phyloP scores from a whole-genome alignment of 495 filamentous ascomycete genomes.

The Opeltia flavorubescens region DNA sequence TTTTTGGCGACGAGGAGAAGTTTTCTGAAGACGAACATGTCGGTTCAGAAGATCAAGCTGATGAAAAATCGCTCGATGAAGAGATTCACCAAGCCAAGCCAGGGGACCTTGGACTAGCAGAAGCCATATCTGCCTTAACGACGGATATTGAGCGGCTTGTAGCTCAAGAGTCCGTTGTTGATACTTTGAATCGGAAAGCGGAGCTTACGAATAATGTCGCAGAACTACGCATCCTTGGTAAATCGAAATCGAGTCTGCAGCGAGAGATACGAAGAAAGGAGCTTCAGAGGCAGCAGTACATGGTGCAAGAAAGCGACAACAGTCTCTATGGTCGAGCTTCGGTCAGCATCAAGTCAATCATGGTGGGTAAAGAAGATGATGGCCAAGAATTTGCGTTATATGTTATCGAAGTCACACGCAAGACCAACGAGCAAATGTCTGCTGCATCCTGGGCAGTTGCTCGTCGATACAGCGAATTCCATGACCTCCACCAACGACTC shows the following conservation, averaged over 20 bases:
- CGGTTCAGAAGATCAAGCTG: constrained; percentile 46
- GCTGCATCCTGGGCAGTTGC: constrained; percentile 70
- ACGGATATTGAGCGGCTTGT: constrained; percentile 79
- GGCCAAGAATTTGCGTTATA: constrained; percentile 91
- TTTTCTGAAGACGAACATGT: constrained; percentile 76
- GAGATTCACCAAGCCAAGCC: constrained; percentile 91
- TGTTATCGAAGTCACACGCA: constrained; percentile 77
- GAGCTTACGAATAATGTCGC: constrained; percentile 94
- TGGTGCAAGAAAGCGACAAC: constrained; percentile 95
- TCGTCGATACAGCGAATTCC: constrained; percentile 88
- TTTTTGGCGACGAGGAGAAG: constrained; percentile 83
- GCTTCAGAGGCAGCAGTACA: constrained; percentile 91
- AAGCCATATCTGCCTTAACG: constrained; percentile 75
- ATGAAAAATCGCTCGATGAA: constrained; percentile 50
- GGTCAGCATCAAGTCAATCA: constrained; percentile 78
- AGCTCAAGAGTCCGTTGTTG: constrained; percentile 79
- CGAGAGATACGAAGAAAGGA: constrained; percentile 89
- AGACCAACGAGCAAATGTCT: constrained; percentile 80
- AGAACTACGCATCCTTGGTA: constrained; percentile 81
- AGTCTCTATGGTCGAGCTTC: constrained; percentile 86
- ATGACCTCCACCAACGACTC: constrained; percentile 83
- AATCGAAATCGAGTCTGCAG: constrained; percentile 85
- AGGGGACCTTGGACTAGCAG: constrained; percentile 83
- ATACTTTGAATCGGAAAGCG: constrained; percentile 83
- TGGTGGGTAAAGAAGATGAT: constrained; percentile 81